Percentiles rank a stretch among this genome's conserved stretches.
Conservation (phyloP, 2,329 filamentous ascomycete genomes). For the Westerdykella ornata region DNA sequence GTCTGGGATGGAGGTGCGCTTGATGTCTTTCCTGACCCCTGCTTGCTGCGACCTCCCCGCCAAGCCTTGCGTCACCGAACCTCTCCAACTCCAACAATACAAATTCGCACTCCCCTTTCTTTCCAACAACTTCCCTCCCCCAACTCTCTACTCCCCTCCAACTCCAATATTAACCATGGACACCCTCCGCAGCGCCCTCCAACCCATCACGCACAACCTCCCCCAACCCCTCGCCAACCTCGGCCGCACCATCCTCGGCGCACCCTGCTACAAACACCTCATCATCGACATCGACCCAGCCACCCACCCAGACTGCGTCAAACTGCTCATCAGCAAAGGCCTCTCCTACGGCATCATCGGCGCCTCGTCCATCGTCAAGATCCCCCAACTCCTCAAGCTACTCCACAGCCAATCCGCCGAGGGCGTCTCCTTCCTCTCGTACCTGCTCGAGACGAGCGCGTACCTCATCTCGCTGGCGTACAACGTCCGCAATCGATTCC, state of each 20-base stretch:
- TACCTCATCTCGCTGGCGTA: slow-evolving; percentile 90
- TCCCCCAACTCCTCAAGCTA: slow-evolving; percentile 94
- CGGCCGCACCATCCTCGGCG: slow-evolving; percentile 59
- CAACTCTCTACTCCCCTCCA: not conserved
- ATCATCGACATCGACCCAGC: slow-evolving; percentile 74
- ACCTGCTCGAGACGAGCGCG: slow-evolving; percentile 81
- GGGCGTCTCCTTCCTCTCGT: slow-evolving; percentile 83
- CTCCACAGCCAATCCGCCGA: slow-evolving; percentile 70
- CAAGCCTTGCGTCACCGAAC: not conserved
- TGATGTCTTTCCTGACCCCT: too few species aligned
- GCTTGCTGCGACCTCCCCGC: not conserved
- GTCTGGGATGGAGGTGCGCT: too few species aligned
- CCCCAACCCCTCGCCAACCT: slow-evolving; percentile 31
- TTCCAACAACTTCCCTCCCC: not conserved
- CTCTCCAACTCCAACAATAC: not conserved
- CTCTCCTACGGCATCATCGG: slow-evolving; percentile 90
- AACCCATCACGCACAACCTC: slow-evolving; percentile 44
- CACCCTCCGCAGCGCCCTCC: slow-evolving; percentile 38
- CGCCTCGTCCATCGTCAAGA: slow-evolving; percentile 86
- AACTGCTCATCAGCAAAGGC: slow-evolving; percentile 83
- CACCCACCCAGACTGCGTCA: slow-evolving; percentile 70
- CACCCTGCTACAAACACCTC: slow-evolving; percentile 76
- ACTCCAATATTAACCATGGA: slow-evolving; percentile 35
- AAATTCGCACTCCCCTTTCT: not conserved
- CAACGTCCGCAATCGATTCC: slow-evolving; percentile 83